Base-by-base conservation (phyloP, 176 grass and related monocot genomes). In the Rhynchospora pubera region DNA sequence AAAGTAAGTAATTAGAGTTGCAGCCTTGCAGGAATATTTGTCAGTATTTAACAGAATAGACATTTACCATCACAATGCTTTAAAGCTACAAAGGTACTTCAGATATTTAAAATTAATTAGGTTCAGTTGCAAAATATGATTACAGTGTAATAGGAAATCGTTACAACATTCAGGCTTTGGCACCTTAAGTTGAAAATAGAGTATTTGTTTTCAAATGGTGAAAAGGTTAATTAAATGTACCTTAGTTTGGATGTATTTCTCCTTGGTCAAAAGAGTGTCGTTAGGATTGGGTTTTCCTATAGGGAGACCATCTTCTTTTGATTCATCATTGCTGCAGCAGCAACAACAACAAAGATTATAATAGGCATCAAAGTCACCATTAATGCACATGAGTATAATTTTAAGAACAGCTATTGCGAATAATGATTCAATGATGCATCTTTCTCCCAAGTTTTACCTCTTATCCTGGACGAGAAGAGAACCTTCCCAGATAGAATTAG, bases 401-500 rank as follows among this genome's bases (percentile, higher is more conserved):
- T 66, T 51, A 82, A 23, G 43, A 81, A 18, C 74, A 14, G 77
- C 81, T 51, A 84, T 70, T 18, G 85, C 44, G 23, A 73, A 9
- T 80, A 80, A 62, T 58, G 57, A 46, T 80, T 80, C 34, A 16
- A 80, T 62, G 14, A 44, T 76, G 48, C 22, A 76, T 55, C 6
- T 45, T 80, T 52, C 10, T 28, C 46, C 12, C 32, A 79, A 57
- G 8, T 0, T 42, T 66, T 94, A 98, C 95, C 87, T 89, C 87
- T 91, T 48, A 85, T 83, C 91, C 69, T 90, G 85, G 87, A 87
- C 89, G 14, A 91, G 92, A 91, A 94, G 92, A 45, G 91, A 73
- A 21, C 87, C 92, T 83, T 98, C 95, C 95, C 95, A 98, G 77
- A 98, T 91, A 21, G 95, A 94, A 93, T 98, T 98, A 84, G 78